phyloP scores from a whole-genome alignment of 225 moss, liverwort and hornwort genomes.

The Sphagnum tenellum region DNA sequence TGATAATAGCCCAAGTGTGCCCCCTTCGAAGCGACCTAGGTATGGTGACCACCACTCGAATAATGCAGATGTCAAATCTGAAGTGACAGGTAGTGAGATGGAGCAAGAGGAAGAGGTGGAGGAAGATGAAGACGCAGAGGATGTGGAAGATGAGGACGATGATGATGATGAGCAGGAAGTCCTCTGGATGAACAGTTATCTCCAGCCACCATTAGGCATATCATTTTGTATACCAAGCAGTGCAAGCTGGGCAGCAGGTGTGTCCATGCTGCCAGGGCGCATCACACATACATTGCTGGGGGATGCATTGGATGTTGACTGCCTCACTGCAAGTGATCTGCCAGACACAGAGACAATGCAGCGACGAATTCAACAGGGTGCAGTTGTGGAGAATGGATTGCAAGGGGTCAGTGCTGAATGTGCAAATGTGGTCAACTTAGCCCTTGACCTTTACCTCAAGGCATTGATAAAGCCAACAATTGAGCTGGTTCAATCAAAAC shows the following conservation, averaged over 20 bases:
- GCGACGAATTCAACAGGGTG: slow-evolving; percentile 73
- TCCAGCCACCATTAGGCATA: slow-evolving; percentile 76
- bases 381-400: slow-evolving; percentile 61
- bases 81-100: slow-evolving; percentile 24
- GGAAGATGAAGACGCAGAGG: slow-evolving; percentile 44
- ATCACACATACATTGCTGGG: slow-evolving; percentile 77
- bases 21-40: slow-evolving; percentile 54
- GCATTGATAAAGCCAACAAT: slow-evolving; percentile 48
- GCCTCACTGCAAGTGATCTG: slow-evolving; percentile 41
- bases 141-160: slow-evolving; percentile 12
- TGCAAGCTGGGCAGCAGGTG: slow-evolving; percentile 47
- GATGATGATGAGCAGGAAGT: slow-evolving; percentile 12
- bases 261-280: slow-evolving; percentile 57
- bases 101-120: slow-evolving; percentile 29
- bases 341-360: slow-evolving; percentile 55
- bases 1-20: slow-evolving; percentile 36
- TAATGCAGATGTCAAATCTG: slow-evolving; percentile 30
- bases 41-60: slow-evolving; percentile 20
- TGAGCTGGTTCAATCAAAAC: slow-evolving; percentile 51
- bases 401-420: slow-evolving; percentile 63
- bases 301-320: slow-evolving; percentile 58
- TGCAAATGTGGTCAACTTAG: slow-evolving; percentile 58
- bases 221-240: slow-evolving; percentile 87
- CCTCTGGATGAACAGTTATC: slow-evolving; percentile 35
- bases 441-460: slow-evolving; percentile 66